Evolutionary conservation across 495 filamentous ascomycete species (phyloP).

Genomic region (Penicillium daleae): DNA sequence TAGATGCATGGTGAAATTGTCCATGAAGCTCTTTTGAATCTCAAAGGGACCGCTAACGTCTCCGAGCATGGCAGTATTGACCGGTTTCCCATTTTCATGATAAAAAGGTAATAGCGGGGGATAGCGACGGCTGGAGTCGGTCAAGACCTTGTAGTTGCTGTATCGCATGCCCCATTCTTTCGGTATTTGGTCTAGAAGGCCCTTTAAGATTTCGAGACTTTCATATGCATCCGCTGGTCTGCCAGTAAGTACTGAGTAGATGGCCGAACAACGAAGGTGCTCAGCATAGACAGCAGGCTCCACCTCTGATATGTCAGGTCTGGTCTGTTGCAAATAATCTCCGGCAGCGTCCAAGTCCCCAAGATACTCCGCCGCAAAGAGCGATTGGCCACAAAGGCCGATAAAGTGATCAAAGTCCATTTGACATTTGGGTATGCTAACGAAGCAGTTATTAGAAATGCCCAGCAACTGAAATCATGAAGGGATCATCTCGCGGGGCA

Average conservation of each 20-base stretch:
- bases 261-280: conserved; percentile 25
- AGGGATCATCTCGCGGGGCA: background rate
- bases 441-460: background rate
- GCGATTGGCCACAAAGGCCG: conserved; percentile 24
- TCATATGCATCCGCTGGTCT: conserved; percentile 26
- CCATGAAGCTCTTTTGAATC: conserved; percentile 15
- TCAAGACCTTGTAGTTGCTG: conserved; percentile 25
- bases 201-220: conserved; percentile 14
- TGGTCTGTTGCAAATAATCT: conserved; percentile 16
- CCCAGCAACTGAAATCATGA: background rate
- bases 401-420: conserved; percentile 27
- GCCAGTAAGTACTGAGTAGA: conserved; percentile 23
- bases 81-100: conserved; percentile 24
- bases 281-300: conserved; percentile 20
- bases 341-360: conserved; percentile 27
- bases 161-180: conserved; percentile 34
- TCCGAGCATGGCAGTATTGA: conserved; percentile 15
- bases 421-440: background rate
- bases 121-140: conserved; percentile 29
- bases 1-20: conserved; percentile 11
- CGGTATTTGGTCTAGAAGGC: conserved; percentile 15
- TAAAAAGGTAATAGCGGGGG: conserved; percentile 29
- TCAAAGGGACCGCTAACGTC: conserved; percentile 21
- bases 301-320: background rate
- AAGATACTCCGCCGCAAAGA: conserved; percentile 31